These are phyloP conservation scores for Ganoderma multipileum DNA, from an alignment of 1,284 basidiomycete species.

Conservation along the genomic window DNA sequence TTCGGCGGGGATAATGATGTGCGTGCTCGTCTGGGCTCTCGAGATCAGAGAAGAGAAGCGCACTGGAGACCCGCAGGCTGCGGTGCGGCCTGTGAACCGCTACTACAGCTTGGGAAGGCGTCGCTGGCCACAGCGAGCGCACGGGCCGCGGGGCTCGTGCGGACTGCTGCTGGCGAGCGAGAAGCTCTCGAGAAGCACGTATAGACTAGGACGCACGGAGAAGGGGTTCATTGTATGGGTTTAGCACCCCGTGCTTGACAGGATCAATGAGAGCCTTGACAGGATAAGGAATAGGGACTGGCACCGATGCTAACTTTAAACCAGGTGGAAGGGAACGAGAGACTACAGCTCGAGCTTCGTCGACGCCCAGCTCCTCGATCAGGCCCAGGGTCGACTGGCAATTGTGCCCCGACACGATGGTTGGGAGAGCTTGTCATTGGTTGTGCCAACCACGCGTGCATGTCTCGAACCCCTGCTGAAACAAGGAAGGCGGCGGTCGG, in stretches of 20 bases:
- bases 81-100: background rate
- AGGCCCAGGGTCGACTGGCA: background rate
- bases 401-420: background rate
- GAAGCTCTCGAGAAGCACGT: constrained; percentile 2
- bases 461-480: background rate
- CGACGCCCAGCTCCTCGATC: background rate
- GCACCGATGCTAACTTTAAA: background rate
- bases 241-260: constrained; percentile 1
- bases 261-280: background rate
- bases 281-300: background rate
- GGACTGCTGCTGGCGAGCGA: background rate
- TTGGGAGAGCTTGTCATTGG: background rate
- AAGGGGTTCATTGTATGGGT: background rate
- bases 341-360: background rate
- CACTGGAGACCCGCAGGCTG: background rate
- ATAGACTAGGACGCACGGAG: background rate
- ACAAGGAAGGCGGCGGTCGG: background rate
- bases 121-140: background rate
- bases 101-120: background rate
- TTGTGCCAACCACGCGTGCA: constrained; percentile 3
- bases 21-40: constrained; percentile 5
- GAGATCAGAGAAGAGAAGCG: constrained; percentile 4
- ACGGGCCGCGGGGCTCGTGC: background rate
- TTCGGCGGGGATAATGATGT: constrained; percentile 5
- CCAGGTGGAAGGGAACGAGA: background rate